Base-by-base conservation (phyloP, 805 yeast species). In the Phaffomyces antillensis region DNA sequence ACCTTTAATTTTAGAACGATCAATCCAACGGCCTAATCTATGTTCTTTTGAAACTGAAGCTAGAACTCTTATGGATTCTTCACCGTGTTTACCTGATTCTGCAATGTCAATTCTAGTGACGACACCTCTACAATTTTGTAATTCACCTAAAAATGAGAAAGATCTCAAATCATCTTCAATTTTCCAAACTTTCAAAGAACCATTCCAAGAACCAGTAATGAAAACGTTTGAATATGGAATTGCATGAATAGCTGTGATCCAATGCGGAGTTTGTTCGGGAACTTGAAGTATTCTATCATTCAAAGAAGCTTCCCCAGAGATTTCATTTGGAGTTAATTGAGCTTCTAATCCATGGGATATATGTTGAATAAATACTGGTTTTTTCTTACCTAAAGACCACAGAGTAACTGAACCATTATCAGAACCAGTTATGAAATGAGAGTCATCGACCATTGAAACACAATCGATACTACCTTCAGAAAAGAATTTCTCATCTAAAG, bases 321-420 rank as follows among this genome's bases (percentile, higher is more conserved):
- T 71, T 45, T 77, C 75, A 15, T 71, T 72, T 38, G 76, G 71
- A 12, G 67, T 63, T 16, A 80, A 59, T 11, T 58, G 54, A 15
- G 81, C 77, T 44, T 74, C 71, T 17, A 75, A 54, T 2, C 97
- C 99, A 63, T 93, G 99, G 3, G 91, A 86, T 40, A 71, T 65
- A 56, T 93, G 75, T 49, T 75, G 65, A 3, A 80, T 79, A 62
- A 64, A 83, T 26, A 86, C 66, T 15, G 98, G 95, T 65, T 88
- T 90, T 75, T 93, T 93, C 67, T 88, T 88, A 24, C 86, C 81
- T 46, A 84, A 67, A 3, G 96, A 81, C 99, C 99, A 93, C 49
- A 93, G 70, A n/a, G 86, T 68, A 30, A 93, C 66, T 59, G 79
- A 85, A 37, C 99, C 99, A 61, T 90, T 91, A 61, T 93, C 99